phyloP scores from a whole-genome alignment of 164 flowering plant genomes.

The Stephania cephalantha region DNA sequence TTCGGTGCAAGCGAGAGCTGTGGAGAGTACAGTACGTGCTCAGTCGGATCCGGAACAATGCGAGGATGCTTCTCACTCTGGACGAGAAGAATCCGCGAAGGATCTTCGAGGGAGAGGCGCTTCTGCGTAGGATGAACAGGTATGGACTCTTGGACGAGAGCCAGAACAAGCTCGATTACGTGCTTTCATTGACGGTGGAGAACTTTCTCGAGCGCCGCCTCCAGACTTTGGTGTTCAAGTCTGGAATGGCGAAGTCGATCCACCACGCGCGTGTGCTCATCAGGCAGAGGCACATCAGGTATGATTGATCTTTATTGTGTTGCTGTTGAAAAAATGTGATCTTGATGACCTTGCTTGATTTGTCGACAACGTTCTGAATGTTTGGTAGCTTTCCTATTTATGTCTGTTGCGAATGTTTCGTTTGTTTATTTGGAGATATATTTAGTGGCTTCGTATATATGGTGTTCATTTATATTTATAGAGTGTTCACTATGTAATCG shows the following conservation, averaged over 20 bases:
- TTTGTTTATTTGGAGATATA: too few species aligned
- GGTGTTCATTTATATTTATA: too few species aligned
- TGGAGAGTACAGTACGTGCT: conserved; percentile 63
- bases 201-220: conserved; percentile 63
- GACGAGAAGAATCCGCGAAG: conserved; percentile 52
- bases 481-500: too few species aligned
- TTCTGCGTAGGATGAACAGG: conserved; percentile 54
- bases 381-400: too few species aligned
- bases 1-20: conserved; percentile 52
- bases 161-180: conserved; percentile 70
- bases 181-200: conserved; percentile 58
- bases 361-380: too few species aligned
- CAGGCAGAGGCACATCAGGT: conserved; percentile 66
- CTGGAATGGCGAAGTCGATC: conserved; percentile 65
- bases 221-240: conserved; percentile 56
- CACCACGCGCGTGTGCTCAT: conserved; percentile 67
- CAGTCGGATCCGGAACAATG: conserved; percentile 51
- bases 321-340: too few species aligned
- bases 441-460: too few species aligned
- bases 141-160: conserved; percentile 56
- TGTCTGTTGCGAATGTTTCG: too few species aligned
- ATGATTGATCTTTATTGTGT: background rate
- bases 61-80: conserved; percentile 42
- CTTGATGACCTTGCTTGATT: too few species aligned
- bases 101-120: conserved; percentile 59